A percentile compares a stretch with the other conserved stretches of the same genome.
Evolutionary conservation across 345 rosid genomes (phyloP).

Genomic region (Eucalyptus virginea): DNA sequence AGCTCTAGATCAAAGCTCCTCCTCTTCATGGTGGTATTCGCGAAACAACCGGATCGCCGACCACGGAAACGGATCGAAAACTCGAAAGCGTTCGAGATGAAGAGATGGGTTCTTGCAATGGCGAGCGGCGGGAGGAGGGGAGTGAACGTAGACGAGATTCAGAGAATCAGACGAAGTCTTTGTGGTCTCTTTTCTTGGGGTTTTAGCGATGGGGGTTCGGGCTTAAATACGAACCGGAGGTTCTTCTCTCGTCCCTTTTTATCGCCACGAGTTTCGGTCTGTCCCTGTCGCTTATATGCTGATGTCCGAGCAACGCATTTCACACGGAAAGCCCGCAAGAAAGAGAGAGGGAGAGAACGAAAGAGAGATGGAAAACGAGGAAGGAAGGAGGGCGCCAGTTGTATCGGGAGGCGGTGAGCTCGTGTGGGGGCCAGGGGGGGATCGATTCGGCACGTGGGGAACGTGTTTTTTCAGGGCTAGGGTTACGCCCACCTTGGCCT

Average conservation of each 20-base stretch:
- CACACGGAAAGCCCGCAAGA: not conserved
- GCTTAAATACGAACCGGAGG: not conserved
- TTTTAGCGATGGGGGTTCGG: not conserved
- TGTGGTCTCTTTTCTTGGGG: not conserved
- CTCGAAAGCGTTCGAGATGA: not conserved
- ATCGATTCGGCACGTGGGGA: not conserved
- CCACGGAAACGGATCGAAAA: not conserved
- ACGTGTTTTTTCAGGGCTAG: not conserved
- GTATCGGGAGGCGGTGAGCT: not conserved
- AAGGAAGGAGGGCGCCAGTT: not conserved
- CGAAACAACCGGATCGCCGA: not conserved
- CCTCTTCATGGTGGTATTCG: not conserved
- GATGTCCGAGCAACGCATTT: not conserved
- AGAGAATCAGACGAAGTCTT: not conserved
- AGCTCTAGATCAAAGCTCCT: not conserved
- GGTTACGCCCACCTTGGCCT: not conserved
- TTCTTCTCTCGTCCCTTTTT: not conserved
- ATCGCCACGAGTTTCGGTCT: not conserved
- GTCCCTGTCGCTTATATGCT: not conserved
- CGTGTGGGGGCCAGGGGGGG: not conserved
- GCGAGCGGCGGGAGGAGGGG: not conserved
- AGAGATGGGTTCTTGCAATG: not conserved
- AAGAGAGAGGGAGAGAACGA: not conserved
- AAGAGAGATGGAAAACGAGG: not conserved
- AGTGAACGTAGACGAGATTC: not conserved